Percentiles rank a stretch among this genome's conserved stretches.
These are phyloP conservation scores for Panaeolus cyanescens DNA, from an alignment of 768 basidiomycete genomes.

Conservation along the genomic window DNA sequence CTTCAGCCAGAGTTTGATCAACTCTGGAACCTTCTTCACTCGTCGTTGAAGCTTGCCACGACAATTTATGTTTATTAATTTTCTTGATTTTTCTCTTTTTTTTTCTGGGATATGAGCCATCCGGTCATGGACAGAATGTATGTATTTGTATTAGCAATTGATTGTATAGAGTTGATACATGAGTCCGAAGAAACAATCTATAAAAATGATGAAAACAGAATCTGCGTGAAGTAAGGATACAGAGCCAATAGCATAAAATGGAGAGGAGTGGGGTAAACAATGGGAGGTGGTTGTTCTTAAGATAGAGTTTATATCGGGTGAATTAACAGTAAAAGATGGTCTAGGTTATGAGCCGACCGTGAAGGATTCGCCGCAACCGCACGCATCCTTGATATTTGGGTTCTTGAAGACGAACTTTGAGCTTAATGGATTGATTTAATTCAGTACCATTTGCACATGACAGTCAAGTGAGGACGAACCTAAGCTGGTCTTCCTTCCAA, in stretches of 20 bases:
- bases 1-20: not conserved
- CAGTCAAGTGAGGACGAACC: slow-evolving; percentile 47
- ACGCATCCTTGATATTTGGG: slow-evolving; percentile 93
- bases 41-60: not conserved
- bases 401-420: slow-evolving; percentile 86
- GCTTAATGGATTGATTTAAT: slow-evolving; percentile 36
- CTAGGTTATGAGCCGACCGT: slow-evolving; percentile 50
- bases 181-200: slow-evolving; percentile 14
- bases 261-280: slow-evolving; percentile 17
- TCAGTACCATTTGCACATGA: not conserved
- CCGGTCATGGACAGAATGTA: not conserved
- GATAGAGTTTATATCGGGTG: slow-evolving; percentile 1
- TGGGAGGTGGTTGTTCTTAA: slow-evolving; percentile 8
- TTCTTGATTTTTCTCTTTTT: not conserved
- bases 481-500: slow-evolving; percentile 92
- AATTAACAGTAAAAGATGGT: not conserved
- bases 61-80: not conserved
- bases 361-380: slow-evolving; percentile 94
- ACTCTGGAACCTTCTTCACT: not conserved
- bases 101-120: not conserved
- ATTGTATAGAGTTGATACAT: slow-evolving; percentile 18
- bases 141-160: slow-evolving; percentile 2
- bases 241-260: slow-evolving; percentile 18
- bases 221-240: slow-evolving; percentile 28
- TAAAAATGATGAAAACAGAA: slow-evolving; percentile 6